A percentile compares a stretch with the other conserved stretches of the same genome.
Evolutionary conservation across 2,329 filamentous ascomycete species (phyloP).

Genomic region (Arthroderma sp.): DNA sequence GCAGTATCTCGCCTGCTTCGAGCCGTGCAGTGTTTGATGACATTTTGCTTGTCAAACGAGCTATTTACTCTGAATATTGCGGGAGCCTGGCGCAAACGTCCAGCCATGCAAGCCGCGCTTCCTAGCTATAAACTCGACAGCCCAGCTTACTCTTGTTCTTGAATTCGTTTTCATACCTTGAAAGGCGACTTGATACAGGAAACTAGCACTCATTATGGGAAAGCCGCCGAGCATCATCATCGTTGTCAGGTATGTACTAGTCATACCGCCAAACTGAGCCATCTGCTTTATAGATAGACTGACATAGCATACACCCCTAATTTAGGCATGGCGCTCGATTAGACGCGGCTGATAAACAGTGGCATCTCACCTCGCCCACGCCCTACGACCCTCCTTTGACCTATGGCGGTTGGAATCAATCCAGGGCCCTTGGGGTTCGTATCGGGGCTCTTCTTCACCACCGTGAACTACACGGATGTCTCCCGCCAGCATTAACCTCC

Average conservation of each 20-base stretch:
- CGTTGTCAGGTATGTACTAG: constrained; percentile 9
- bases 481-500: neutral
- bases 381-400: constrained; percentile 94
- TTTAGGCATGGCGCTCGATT: constrained; percentile 78
- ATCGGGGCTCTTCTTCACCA: constrained; percentile 61
- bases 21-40: too few species aligned
- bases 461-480: constrained; percentile 27
- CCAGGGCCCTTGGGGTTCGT: constrained; percentile 64
- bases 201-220: constrained; percentile 5
- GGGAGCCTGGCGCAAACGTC: neutral
- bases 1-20: neutral
- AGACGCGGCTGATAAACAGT: constrained; percentile 86
- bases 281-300: neutral
- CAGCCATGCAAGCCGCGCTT: neutral
- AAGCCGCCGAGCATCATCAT: constrained; percentile 10
- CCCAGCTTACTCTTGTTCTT: neutral
- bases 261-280: neutral
- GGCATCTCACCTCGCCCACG: constrained; percentile 84
- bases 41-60: neutral
- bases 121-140: neutral
- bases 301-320: neutral
- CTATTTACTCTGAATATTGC: neutral
- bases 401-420: constrained; percentile 86
- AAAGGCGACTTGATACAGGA: neutral
- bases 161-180: neutral